Base-by-base conservation (phyloP, 1,139 yeast genomes). In the Saccharomycopsis crataegensis region DNA sequence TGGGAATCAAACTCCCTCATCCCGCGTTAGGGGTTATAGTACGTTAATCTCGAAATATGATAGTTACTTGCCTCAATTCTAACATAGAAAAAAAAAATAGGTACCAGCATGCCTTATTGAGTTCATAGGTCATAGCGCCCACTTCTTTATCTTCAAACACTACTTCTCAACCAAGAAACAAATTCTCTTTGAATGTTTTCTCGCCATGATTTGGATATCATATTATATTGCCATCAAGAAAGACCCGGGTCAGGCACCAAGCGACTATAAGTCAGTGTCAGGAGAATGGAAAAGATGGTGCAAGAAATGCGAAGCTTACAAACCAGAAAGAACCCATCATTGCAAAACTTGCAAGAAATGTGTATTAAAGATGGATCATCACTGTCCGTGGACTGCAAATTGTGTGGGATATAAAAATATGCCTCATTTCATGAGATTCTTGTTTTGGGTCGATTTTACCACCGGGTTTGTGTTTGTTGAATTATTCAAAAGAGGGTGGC, bases 341-440 rank as follows among this genome's bases (percentile, higher is more conserved):
- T 87, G 96, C 67, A 80, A 80, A 61, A 72, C 75, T 1, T 81
- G 86, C 61, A 69, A 74, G 9, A 66, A 63, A 41, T 88, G 96
- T 64, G 83, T 87, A 12, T 66, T 86, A 53, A 78, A 77, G 62
- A 88, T 87, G 96, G 96, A 87, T 66, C 96, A 87, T 65, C 95
- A 87, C 67, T 81, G 84, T 58, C 95, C 96, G 0, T 88, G 96
- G 96, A 86, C 94, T 0, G 78, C 79, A 67, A 86, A 86, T 64
- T 87, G 96, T 62, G 90, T 88, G 17, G 96, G 96, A 0, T 83
- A 82, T 66, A 68, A 69, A 1, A 93, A 93, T 64, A 74, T 83
- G 67, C 91, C 96, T 0, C 93, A 89, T 64, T 93, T 93, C 64
- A 64, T 88, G 61, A 74, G 98, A 52, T 93, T 93, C 64, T 65